phyloP scores from a whole-genome alignment of 441 rosid species.

The Pelargonium australe region DNA sequence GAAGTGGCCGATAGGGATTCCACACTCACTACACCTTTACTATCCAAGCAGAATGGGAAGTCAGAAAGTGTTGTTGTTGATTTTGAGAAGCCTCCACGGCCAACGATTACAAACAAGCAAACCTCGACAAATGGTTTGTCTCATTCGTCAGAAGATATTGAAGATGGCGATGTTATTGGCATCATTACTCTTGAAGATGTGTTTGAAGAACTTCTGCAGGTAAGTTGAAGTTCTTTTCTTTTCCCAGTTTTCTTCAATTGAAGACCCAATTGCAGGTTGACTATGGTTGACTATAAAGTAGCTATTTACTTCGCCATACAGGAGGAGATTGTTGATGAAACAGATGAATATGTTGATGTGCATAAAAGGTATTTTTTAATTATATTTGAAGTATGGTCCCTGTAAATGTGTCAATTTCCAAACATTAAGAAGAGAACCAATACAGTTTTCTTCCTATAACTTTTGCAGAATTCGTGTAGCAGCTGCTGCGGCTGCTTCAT shows the following conservation, averaged over 20 bases:
- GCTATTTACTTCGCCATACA: conserved; percentile 28
- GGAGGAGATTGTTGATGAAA: conserved; percentile 97
- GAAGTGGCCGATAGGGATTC: conserved; percentile 32
- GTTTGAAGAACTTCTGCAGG: conserved; percentile 86
- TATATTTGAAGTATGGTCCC: neutral
- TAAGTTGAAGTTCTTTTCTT: conserved; percentile 15
- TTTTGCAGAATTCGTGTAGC: conserved; percentile 87
- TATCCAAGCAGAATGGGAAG: conserved; percentile 45
- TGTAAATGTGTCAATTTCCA: too few species aligned
- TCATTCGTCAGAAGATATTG: conserved; percentile 56
- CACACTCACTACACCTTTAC: conserved; percentile 56
- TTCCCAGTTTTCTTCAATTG: neutral
- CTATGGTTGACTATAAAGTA: neutral
- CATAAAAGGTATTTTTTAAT: conserved; percentile 61
- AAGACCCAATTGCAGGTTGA: conserved; percentile 7
- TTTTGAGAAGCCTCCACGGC: conserved; percentile 42
- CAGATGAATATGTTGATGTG: conserved; percentile 92
- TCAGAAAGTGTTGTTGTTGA: conserved; percentile 49
- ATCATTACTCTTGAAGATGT: conserved; percentile 95
- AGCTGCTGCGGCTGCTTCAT: conserved; percentile 97
- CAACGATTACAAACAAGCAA: conserved; percentile 19
- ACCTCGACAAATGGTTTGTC: conserved; percentile 30
- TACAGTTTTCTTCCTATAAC: too few species aligned
- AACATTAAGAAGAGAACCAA: too few species aligned
- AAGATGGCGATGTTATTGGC: conserved; percentile 92